Evolutionary conservation across 1,139 yeast genomes (phyloP).

Genomic region (Kodamaea ohmeri): DNA sequence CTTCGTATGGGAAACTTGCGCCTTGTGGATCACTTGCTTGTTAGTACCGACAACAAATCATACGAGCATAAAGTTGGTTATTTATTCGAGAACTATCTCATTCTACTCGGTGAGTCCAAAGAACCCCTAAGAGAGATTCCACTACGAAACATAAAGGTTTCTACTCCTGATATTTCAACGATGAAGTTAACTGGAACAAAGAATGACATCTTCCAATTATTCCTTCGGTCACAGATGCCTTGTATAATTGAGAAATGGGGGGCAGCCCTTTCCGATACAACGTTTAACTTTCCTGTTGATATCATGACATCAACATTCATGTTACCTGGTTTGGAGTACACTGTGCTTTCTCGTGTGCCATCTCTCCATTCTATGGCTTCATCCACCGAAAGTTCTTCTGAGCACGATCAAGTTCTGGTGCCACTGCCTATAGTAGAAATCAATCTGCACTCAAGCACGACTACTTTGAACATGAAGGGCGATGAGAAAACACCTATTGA

Average conservation of each 20-base stretch:
- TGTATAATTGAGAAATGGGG: constrained; percentile 46
- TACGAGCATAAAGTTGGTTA: constrained; percentile 23
- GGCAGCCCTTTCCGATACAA: constrained; percentile 38
- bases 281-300: constrained; percentile 33
- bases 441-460: not conserved
- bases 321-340: constrained; percentile 4
- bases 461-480: not conserved
- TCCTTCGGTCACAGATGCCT: constrained; percentile 23
- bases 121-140: constrained; percentile 15
- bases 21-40: constrained; percentile 34
- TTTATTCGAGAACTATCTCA: constrained; percentile 34
- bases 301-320: constrained; percentile 37
- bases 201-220: constrained; percentile 11
- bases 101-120: constrained; percentile 19
- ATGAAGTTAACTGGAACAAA: constrained; percentile 14
- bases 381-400: not conserved
- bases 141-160: constrained; percentile 13
- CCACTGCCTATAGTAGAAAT: constrained; percentile 2
- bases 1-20: constrained; percentile 36
- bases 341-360: constrained; percentile 1
- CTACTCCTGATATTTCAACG: constrained; percentile 22
- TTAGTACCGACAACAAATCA: constrained; percentile 15
- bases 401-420: not conserved
- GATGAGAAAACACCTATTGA: not conserved
- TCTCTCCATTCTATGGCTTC: not conserved